Conservation (phyloP, 2,329 filamentous ascomycete genomes). For the Monilinia fructigena region DNA sequence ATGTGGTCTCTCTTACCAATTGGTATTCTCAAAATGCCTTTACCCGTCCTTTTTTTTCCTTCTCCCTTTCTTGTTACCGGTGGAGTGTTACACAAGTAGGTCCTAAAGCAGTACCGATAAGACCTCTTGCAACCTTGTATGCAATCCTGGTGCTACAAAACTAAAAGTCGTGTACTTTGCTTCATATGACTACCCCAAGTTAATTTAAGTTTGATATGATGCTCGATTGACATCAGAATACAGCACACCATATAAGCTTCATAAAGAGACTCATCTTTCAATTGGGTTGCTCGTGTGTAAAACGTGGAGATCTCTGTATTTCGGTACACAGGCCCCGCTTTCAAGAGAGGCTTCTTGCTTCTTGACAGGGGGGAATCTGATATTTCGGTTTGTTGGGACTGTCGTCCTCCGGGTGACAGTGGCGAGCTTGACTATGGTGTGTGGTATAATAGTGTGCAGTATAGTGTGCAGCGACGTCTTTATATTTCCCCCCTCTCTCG, state of each 20-base stretch:
- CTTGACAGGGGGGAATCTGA: not conserved
- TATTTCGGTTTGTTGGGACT: slow-evolving; percentile 6
- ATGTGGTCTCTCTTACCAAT: slow-evolving; percentile 2
- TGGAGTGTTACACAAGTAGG: slow-evolving; percentile 9
- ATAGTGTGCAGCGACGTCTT: not conserved
- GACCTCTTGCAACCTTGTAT: not conserved
- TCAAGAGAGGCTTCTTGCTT: not conserved
- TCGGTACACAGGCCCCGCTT: not conserved
- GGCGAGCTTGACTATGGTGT: not conserved
- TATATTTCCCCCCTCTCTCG: slow-evolving; percentile 6
- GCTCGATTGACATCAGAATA: slow-evolving; percentile 8
- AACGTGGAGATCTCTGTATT: slow-evolving; percentile 9
- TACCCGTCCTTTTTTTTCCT: not conserved
- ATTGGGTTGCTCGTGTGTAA: slow-evolving; percentile 5
- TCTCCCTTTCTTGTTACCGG: not conserved
- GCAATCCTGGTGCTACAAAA: not conserved
- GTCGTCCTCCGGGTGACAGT: slow-evolving; percentile 2
- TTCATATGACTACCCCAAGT: not conserved
- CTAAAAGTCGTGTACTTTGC: not conserved
- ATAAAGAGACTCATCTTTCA: not conserved
- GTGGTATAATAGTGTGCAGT: not conserved
- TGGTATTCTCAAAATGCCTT: slow-evolving; percentile 8
- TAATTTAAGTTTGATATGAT: not conserved
- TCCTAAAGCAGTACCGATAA: slow-evolving; percentile 9
- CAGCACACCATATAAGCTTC: not conserved